These are phyloP conservation scores for Bipolaris cookei DNA, from an alignment of 2,329 filamentous ascomycete genomes.

Conservation along the genomic window DNA sequence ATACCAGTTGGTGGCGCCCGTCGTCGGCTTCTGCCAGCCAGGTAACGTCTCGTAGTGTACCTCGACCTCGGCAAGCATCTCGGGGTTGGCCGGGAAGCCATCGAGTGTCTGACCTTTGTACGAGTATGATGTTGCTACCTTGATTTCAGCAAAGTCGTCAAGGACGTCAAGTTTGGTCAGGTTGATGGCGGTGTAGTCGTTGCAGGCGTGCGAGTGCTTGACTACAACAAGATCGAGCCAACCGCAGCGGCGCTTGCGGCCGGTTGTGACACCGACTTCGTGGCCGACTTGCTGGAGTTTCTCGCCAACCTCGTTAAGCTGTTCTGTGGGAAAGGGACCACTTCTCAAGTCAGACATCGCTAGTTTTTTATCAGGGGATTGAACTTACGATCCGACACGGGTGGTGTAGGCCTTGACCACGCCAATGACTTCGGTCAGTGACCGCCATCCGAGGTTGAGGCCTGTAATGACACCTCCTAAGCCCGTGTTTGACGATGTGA, in stretches of 20 bases:
- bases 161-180: constrained; percentile 73
- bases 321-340: constrained; percentile 73
- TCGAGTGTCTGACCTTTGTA: constrained; percentile 62
- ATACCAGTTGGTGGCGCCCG: constrained; percentile 64
- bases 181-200: constrained; percentile 71
- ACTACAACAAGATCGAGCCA: constrained; percentile 73
- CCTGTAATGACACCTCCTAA: constrained; percentile 69
- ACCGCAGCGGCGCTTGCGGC: constrained; percentile 66
- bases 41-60: constrained; percentile 72
- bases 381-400: constrained; percentile 55
- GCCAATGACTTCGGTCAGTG: constrained; percentile 67
- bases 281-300: constrained; percentile 63
- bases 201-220: constrained; percentile 69
- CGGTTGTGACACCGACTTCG: constrained; percentile 64
- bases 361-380: not conserved
- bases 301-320: constrained; percentile 63
- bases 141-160: constrained; percentile 75
- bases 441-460: constrained; percentile 65
- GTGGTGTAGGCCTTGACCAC: constrained; percentile 74
- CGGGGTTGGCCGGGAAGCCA: constrained; percentile 70
- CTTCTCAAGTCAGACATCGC: constrained; percentile 46
- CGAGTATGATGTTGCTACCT: constrained; percentile 74
- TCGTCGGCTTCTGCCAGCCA: constrained; percentile 72
- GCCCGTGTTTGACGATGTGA: constrained; percentile 66
- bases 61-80: constrained; percentile 63